These are phyloP conservation scores for Exidia glandulosa DNA, from an alignment of 768 basidiomycete genomes.

Conservation along the genomic window DNA sequence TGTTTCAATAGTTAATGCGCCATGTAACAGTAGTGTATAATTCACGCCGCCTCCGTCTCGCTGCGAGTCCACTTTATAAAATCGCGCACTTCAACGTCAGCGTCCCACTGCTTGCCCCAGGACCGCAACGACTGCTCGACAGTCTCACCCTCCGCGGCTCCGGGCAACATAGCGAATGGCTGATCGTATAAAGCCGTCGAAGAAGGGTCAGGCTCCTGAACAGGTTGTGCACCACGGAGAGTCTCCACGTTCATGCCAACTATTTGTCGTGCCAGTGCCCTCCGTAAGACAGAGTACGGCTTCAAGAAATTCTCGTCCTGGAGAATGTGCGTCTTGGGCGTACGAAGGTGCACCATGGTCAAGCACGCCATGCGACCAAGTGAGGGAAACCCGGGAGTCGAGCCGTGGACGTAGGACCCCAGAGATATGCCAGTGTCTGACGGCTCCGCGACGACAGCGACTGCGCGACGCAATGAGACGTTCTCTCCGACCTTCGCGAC, in stretches of 20 bases:
- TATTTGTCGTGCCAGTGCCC: slow-evolving; percentile 74
- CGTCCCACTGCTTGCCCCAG: slow-evolving; percentile 42
- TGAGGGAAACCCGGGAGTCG: slow-evolving; percentile 27
- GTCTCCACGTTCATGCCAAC: slow-evolving; percentile 65
- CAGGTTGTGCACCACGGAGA: slow-evolving; percentile 25
- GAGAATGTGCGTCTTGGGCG: slow-evolving; percentile 34
- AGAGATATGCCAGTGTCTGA: slow-evolving; percentile 33
- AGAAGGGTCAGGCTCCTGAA: slow-evolving; percentile 24
- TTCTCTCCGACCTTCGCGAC: slow-evolving; percentile 77
- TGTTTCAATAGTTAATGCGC: neutral
- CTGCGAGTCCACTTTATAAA: slow-evolving; percentile 61
- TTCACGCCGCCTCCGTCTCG: slow-evolving; percentile 15
- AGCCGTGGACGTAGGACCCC: slow-evolving; percentile 53
- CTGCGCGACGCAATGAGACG: slow-evolving; percentile 55
- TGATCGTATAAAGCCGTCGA: slow-evolving; percentile 54
- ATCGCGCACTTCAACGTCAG: slow-evolving; percentile 34
- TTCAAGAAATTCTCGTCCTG: slow-evolving; percentile 37
- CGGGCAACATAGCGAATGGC: slow-evolving; percentile 39
- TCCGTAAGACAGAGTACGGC: slow-evolving; percentile 55
- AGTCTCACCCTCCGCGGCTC: slow-evolving; percentile 11
- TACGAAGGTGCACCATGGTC: slow-evolving; percentile 36
- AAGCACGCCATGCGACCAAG: slow-evolving; percentile 54
- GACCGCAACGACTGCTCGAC: slow-evolving; percentile 30
- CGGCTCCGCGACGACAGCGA: slow-evolving; percentile 27
- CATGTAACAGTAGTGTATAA: neutral